Evolutionary conservation across 176 grass and related monocot genomes (phyloP), one percentile per base, ranked within the genome.

Genomic region (Puccinellia tenuiflora): DNA sequence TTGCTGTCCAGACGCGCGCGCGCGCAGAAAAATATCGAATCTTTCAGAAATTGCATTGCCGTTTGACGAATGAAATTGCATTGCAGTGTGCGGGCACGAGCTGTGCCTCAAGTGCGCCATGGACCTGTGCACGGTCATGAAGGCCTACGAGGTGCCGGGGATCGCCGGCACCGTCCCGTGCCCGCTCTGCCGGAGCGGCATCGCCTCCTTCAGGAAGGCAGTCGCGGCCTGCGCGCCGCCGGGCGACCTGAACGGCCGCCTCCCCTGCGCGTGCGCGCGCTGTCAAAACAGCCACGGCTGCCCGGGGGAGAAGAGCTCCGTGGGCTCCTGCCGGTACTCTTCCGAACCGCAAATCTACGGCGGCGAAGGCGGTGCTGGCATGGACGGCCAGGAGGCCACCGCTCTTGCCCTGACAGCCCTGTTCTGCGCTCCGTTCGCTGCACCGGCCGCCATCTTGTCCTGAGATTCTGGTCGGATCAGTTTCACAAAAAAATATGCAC

Each of bases 71-170:
- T 3, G 45, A 5, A 16, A 47, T 47, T 47, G 45, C 45, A 5
- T 47, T 48, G 85, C 73, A 98, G 96, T 88, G 56, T 99, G 93
- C 42, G 87, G 90, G 5, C 96, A 98, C 52, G 89, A 90, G 80
- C 89, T 98, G 28, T 98, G 96, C 73, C 86, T 88, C 10, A 95
- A 82, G 65, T 98, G 96, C 61, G 91, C 96, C 21, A 73, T 96
- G 29, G 83, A 90, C 67, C 91, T 98, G 37, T 95, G 93, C 83
- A 92, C 96, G 61, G 81, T 94, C 69, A 93, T 88, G 77, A 92
- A 90, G 20, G 86, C 77, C 5, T 87, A 87, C 53, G 93, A 93
- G 48, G 47, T 75, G 25, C 76, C 89, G 2, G 65, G 64, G 59
- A 65, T 82, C 62, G 83, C 85, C 77, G 96, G 93, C 68, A 75